These are phyloP conservation scores for Ascodesmis nigricans DNA, from an alignment of 495 filamentous ascomycete species.

Conservation along the genomic window DNA sequence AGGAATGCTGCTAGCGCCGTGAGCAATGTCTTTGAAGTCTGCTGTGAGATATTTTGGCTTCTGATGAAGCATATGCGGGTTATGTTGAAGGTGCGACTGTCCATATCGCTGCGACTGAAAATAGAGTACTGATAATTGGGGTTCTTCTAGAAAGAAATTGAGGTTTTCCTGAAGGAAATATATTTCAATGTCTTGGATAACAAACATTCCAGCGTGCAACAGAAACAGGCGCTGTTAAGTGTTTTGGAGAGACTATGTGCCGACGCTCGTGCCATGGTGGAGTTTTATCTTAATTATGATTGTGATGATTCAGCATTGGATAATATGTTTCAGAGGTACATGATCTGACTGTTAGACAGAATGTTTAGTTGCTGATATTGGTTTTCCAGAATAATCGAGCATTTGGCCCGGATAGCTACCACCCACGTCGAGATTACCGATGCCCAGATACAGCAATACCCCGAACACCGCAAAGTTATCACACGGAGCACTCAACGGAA, in stretches of 20 bases:
- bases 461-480: conserved; percentile 44
- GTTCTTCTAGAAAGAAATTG: conserved; percentile 64
- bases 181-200: conserved; percentile 86
- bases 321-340: conserved; percentile 73
- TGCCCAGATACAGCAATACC: conserved; percentile 61
- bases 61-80: conserved; percentile 87
- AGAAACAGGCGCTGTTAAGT: conserved; percentile 79
- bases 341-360: not conserved
- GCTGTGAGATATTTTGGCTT: conserved; percentile 93
- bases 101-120: not conserved
- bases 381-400: conserved; percentile 51
- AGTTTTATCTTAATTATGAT: conserved; percentile 96
- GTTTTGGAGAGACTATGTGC: conserved; percentile 62
- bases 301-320: conserved; percentile 82
- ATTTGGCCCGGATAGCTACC: conserved; percentile 63
- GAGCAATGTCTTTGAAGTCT: conserved; percentile 76
- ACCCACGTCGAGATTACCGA: conserved; percentile 49
- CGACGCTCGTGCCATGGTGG: conserved; percentile 74
- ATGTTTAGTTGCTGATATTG: not conserved
- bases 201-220: conserved; percentile 60
- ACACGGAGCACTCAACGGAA: conserved; percentile 5
- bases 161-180: conserved; percentile 94
- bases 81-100: conserved; percentile 53
- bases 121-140: not conserved
- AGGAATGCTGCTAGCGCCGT: conserved; percentile 88